Evolutionary conservation across 495 filamentous ascomycete species (phyloP).

Genomic region (Oidiodendron maius): DNA sequence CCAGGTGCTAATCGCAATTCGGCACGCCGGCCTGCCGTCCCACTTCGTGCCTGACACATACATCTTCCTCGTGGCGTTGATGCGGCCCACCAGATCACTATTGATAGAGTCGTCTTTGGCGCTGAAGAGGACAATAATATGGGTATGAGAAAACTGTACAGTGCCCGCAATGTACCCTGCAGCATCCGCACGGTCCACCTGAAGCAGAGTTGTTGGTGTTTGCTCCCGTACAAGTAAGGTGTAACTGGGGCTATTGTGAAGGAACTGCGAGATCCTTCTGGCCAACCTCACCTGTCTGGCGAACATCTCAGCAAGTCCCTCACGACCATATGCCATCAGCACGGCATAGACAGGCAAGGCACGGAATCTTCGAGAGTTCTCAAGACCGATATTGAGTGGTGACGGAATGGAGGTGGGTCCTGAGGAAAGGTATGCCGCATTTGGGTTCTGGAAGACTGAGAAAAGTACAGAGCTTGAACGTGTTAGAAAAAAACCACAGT

Average conservation of each 20-base stretch:
- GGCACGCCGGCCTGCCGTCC: constrained; percentile 62
- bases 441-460: constrained; percentile 74
- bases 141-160: constrained; percentile 35
- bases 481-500: constrained; percentile 84
- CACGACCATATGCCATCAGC: constrained; percentile 65
- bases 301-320: constrained; percentile 67
- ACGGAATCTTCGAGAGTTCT: constrained; percentile 88
- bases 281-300: constrained; percentile 65
- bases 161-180: not conserved
- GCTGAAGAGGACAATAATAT: constrained; percentile 75
- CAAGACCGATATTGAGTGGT: constrained; percentile 84
- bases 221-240: constrained; percentile 53
- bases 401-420: constrained; percentile 53
- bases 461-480: constrained; percentile 49
- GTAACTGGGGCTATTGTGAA: constrained; percentile 52
- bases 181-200: no score
- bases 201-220: constrained; percentile 8
- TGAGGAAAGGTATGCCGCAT: constrained; percentile 72
- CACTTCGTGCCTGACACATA: constrained; percentile 81
- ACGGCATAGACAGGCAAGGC: constrained; percentile 84
- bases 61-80: constrained; percentile 69
- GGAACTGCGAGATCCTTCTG: constrained; percentile 54
- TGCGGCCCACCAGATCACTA: constrained; percentile 52
- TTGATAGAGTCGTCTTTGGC: constrained; percentile 68
- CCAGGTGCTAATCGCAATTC: constrained; percentile 86